phyloP scores from a whole-genome alignment of 2,329 filamentous ascomycete genomes.

The Mollisia scopiformis region DNA sequence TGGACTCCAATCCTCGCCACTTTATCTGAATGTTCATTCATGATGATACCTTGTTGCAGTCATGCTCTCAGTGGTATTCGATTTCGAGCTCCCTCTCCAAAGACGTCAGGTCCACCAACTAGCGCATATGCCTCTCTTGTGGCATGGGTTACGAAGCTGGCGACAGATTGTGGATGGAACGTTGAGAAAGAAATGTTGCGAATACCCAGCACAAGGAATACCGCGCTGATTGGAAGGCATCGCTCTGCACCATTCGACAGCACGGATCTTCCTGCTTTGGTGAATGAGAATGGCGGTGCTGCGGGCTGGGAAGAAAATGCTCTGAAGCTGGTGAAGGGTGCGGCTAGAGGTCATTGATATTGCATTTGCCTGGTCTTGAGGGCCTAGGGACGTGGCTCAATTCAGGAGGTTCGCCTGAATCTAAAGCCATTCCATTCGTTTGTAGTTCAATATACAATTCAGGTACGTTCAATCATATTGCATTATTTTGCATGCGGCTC shows the following conservation, averaged over 20 bases:
- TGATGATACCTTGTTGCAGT: slow-evolving; percentile 95
- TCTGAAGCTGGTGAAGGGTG: slow-evolving; percentile 60
- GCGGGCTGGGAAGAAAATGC: slow-evolving; percentile 63
- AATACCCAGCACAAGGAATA: slow-evolving; percentile 91
- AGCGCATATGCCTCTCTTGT: slow-evolving; percentile 86
- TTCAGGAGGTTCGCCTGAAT: too few species aligned
- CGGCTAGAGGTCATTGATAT: slow-evolving; percentile 29
- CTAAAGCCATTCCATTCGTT: too few species aligned
- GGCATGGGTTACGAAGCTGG: slow-evolving; percentile 73
- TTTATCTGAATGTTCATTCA: slow-evolving; percentile 76
- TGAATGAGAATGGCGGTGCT: slow-evolving; percentile 57
- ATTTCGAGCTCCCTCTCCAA: slow-evolving; percentile 68
- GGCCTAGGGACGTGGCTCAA: too few species aligned
- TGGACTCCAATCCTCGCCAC: slow-evolving; percentile 92
- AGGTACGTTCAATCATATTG: too few species aligned
- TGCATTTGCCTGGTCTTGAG: not conserved
- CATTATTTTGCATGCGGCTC: too few species aligned
- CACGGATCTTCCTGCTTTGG: slow-evolving; percentile 47
- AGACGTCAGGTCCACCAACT: slow-evolving; percentile 37
- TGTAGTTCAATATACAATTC: too few species aligned
- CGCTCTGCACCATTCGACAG: slow-evolving; percentile 30
- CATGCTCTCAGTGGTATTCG: slow-evolving; percentile 78
- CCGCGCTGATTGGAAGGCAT: slow-evolving; percentile 73
- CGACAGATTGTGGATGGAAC: slow-evolving; percentile 71
- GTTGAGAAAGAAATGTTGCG: slow-evolving; percentile 84